Evolutionary conservation across 768 basidiomycete species (phyloP).

Genomic region (Boletus pseudopeckii): DNA sequence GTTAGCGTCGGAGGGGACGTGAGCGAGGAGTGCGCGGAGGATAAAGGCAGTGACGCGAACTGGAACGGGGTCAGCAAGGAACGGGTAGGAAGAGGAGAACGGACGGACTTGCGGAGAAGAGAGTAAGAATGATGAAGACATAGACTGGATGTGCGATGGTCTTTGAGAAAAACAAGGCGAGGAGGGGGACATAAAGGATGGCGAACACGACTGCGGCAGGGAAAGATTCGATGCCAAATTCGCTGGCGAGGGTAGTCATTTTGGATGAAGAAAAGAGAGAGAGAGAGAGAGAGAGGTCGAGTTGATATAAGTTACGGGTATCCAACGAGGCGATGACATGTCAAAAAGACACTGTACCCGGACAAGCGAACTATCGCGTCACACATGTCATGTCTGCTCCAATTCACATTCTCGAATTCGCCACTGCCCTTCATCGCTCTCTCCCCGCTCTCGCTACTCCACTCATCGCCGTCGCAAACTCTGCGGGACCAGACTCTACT

Average conservation of each 20-base stretch:
- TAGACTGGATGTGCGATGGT: slow-evolving; percentile 17
- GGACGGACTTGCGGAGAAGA: slow-evolving; percentile 30
- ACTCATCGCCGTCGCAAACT: slow-evolving; percentile 60
- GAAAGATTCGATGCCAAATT: slow-evolving; percentile 22
- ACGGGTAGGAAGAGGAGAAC: fast-evolving
- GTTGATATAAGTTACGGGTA: not conserved
- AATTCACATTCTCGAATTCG: slow-evolving; percentile 50
- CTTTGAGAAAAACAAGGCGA: slow-evolving; percentile 13
- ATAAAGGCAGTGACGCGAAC: slow-evolving; percentile 19
- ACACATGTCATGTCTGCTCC: slow-evolving; percentile 15
- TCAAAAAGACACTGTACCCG: too few relatives aligned
- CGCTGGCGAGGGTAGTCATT: slow-evolving; percentile 19
- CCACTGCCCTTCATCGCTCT: slow-evolving; percentile 35
- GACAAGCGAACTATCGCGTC: too few relatives aligned
- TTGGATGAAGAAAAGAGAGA: not conserved
- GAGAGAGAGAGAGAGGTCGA: too few relatives aligned
- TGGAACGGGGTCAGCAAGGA: not conserved
- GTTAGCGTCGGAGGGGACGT: slow-evolving; percentile 18
- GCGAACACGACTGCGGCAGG: slow-evolving; percentile 28
- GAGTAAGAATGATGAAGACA: slow-evolving; percentile 17
- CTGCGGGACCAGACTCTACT: slow-evolving; percentile 81
- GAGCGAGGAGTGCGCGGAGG: slow-evolving; percentile 15
- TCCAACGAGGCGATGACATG: too few relatives aligned
- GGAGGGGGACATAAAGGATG: slow-evolving; percentile 20
- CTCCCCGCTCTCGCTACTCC: not conserved